Evolutionary conservation across 768 basidiomycete genomes (phyloP).

Genomic region (Hirschioporus abietinus): DNA sequence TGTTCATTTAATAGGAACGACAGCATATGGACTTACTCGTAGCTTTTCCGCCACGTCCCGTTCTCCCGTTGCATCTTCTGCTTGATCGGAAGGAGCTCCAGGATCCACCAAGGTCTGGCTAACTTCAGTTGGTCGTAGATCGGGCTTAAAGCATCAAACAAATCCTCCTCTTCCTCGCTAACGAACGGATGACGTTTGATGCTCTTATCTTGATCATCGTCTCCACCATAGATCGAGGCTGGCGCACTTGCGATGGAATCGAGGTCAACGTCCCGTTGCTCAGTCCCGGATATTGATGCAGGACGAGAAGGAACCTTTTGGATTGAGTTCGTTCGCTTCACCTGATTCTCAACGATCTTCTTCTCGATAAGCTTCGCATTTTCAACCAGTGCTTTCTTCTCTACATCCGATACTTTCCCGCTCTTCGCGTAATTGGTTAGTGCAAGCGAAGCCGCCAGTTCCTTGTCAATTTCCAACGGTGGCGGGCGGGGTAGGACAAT

Average conservation of each 20-base stretch:
- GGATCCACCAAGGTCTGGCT: constrained; percentile 53
- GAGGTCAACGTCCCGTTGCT: background rate
- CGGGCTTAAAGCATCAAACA: constrained; percentile 47
- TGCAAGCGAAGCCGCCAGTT: constrained; percentile 9
- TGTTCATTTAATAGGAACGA: background rate
- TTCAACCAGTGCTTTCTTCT: background rate
- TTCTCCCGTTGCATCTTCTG: constrained; percentile 11
- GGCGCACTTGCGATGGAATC: constrained; percentile 8
- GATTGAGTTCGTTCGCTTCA: background rate
- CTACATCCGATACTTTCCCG: background rate
- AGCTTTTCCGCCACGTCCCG: constrained; percentile 5
- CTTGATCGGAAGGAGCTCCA: constrained; percentile 40
- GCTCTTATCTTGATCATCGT: constrained; percentile 11
- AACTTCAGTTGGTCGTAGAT: constrained; percentile 55
- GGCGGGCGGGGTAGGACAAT: constrained; percentile 18
- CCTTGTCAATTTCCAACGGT: constrained; percentile 14
- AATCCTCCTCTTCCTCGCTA: constrained; percentile 59
- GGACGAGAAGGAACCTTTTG: background rate
- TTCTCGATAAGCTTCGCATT: background rate
- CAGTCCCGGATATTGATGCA: background rate
- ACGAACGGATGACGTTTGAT: constrained; percentile 18
- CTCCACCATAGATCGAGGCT: background rate
- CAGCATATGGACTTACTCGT: constrained; percentile 6
- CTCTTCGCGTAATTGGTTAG: background rate
- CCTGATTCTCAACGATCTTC: background rate